phyloP scores from a whole-genome alignment of 129 eudicot genomes.

The Chrysanthemum lavandulifolium region DNA sequence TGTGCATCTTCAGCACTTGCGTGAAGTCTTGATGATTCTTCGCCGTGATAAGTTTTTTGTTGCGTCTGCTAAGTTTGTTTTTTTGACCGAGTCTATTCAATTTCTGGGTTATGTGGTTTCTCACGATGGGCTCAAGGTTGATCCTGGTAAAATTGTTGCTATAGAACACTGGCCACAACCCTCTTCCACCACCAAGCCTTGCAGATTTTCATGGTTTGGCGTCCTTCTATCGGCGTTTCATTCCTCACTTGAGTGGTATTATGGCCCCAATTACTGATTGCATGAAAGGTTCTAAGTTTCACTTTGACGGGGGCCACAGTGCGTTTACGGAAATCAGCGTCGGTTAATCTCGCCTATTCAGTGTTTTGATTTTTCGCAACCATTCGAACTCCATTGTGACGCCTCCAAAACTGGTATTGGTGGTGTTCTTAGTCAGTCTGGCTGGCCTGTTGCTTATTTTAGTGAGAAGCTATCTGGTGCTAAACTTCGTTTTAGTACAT shows the following conservation, averaged over 20 bases:
- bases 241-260: background rate
- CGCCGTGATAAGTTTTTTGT: background rate
- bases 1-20: background rate
- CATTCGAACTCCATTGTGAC: slow-evolving; percentile 11
- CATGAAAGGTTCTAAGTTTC: background rate
- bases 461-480: slow-evolving; percentile 12
- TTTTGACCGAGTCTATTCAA: background rate
- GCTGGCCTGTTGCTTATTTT: slow-evolving; percentile 1
- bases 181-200: background rate
- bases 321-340: slow-evolving; percentile 2
- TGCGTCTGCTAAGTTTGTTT: background rate
- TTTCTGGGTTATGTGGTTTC: slow-evolving; percentile 14
- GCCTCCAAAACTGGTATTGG: slow-evolving; percentile 16
- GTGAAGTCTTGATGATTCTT: background rate
- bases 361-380: background rate
- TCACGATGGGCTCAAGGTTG: background rate
- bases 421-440: slow-evolving; percentile 9
- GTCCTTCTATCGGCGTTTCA: background rate
- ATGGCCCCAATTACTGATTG: background rate
- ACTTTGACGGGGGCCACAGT: background rate
- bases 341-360: background rate
- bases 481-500: slow-evolving; percentile 3
- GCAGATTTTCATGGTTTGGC: background rate
- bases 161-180: background rate
- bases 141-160: background rate